Base-by-base conservation (phyloP, 2,329 filamentous ascomycete genomes). In the Colletotrichum eremochloae region DNA sequence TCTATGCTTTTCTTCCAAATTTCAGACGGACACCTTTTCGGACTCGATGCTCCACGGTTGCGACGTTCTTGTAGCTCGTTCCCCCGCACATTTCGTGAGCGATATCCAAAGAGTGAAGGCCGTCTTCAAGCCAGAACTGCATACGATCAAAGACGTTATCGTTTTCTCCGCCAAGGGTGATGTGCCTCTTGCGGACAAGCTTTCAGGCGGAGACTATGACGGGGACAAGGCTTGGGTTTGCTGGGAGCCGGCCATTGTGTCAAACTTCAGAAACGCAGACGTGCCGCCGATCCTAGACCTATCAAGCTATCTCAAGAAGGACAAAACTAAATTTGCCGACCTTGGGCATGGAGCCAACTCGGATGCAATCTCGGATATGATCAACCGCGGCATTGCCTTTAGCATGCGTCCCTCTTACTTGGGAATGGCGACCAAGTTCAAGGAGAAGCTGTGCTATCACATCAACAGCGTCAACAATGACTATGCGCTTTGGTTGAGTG, bases 141-240 rank as follows among this genome's bases (percentile, higher is more conserved):
- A 91, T 3, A 88, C 89, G 2, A 81, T 97, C 0, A 92, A 92
- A 72, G 92, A 98, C 76, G 91, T 97, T 1, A 86, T 96, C 18
- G 87, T 98, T 0, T 98, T 98, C 75, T 86, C 93, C 0, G 85
- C 84, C 0, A 88, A 87, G 71, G 93, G 93, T 0, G 78, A 86
- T 36, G 82, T 81, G 0, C 89, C 93, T 0, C 84, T 95, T 0
- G 94, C 93, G 0, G 88, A 90, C 11, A 91, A 91, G 76, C 83
- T 96, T 0, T 94, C 93, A 1, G 94, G 94, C 0, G 94, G 94
- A 0, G 94, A 96, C 76, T 96, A 95, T 74, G 93, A 96, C 75
- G 94, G 94, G 0, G 94, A 96, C 74, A 87, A 84, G n/a, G 89
- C 93, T 5, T 95, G 93, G 92, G 82, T 94, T 0, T 94, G 92